Evolutionary conservation across 345 rosid species (phyloP).

Genomic region (Leavenworthia alabamica): DNA sequence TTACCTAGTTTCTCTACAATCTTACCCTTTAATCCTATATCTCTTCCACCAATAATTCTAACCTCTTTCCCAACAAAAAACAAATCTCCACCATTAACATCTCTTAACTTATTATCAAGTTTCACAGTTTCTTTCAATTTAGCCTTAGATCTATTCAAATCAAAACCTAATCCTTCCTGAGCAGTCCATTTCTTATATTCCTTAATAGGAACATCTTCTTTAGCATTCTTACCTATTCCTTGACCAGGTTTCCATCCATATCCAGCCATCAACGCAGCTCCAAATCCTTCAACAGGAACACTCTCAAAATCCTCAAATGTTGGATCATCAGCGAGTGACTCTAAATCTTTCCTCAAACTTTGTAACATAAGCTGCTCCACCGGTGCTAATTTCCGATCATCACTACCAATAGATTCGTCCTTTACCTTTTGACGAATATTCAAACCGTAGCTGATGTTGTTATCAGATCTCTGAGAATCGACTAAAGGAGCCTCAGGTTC

Average conservation of each 20-base stretch:
- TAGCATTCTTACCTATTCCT: constrained; percentile 74
- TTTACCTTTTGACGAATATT: constrained; percentile 40
- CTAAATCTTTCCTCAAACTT: constrained; percentile 46
- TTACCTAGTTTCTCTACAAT: constrained; percentile 35
- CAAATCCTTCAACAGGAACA: constrained; percentile 72
- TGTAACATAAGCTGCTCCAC: constrained; percentile 40
- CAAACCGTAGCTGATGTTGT: constrained; percentile 49
- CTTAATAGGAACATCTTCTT: constrained; percentile 59
- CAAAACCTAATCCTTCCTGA: constrained; percentile 57
- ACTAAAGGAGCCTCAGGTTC: constrained; percentile 37
- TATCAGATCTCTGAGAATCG: constrained; percentile 12
- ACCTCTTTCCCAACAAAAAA: constrained; percentile 51
- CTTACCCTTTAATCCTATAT: constrained; percentile 49
- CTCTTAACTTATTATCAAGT: not conserved
- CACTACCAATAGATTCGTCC: not conserved
- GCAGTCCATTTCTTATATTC: constrained; percentile 45
- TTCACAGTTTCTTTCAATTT: not conserved
- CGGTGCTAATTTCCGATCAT: constrained; percentile 1
- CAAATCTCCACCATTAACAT: constrained; percentile 20
- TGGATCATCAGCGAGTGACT: constrained; percentile 56
- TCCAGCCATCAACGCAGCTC: constrained; percentile 64
- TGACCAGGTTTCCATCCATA: constrained; percentile 84
- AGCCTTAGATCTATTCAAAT: constrained; percentile 17
- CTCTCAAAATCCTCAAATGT: constrained; percentile 57
- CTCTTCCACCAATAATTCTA: constrained; percentile 48